Conservation (phyloP, 1,139 yeast genomes). For the Blastobotrys buckinghamii region DNA sequence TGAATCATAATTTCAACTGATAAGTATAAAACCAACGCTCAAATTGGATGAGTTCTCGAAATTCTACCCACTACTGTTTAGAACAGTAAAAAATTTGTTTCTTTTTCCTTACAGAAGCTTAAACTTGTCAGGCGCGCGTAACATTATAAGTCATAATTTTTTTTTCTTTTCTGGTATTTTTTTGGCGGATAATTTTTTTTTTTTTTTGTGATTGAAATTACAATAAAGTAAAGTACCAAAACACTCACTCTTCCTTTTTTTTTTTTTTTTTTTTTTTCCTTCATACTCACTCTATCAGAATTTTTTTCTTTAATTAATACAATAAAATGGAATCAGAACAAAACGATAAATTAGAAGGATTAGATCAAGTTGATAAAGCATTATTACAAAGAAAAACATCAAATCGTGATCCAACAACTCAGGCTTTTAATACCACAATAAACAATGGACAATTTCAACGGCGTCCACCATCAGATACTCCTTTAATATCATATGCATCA, state of each 20-base stretch:
- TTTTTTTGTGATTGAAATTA: too few relatives aligned
- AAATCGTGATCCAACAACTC: background rate
- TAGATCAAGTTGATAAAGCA: constrained; percentile 2
- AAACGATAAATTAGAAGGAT: background rate
- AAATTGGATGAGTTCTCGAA: too few relatives aligned
- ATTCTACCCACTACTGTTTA: too few relatives aligned
- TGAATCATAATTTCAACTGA: too few relatives aligned
- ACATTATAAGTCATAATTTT: too few relatives aligned
- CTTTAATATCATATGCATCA: constrained; percentile 19
- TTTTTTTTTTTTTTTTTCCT: constrained; percentile 1
- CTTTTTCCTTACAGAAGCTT: too few relatives aligned
- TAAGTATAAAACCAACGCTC: too few relatives aligned
- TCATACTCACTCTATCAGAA: background rate
- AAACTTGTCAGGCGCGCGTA: too few relatives aligned
- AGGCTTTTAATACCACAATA: background rate
- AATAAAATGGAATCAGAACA: background rate
- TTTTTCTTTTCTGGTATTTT: too few relatives aligned
- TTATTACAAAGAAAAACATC: constrained; percentile 2
- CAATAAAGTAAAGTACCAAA: background rate
- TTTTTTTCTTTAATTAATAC: background rate
- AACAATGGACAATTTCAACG: constrained; percentile 15
- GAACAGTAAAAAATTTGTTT: too few relatives aligned
- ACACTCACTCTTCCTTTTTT: background rate
- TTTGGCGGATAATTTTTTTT: too few relatives aligned
- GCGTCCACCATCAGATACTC: constrained; percentile 26